Conservation (phyloP, 2,329 filamentous ascomycete genomes). For the Aschersonia sp. region DNA sequence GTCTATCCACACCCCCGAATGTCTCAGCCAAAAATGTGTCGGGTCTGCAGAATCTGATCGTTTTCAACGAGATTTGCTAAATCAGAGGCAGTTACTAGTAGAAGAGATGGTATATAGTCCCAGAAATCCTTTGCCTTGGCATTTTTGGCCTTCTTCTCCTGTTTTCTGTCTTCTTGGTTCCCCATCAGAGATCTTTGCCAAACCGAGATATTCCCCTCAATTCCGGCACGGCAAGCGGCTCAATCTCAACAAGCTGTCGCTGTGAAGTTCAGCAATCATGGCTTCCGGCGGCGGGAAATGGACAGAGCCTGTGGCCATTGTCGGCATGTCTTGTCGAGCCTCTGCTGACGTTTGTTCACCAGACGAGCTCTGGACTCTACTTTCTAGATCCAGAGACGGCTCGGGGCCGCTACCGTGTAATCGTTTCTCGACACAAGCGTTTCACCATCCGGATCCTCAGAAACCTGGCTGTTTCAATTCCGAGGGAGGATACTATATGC, state of each 20-base stretch:
- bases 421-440: slow-evolving; percentile 9
- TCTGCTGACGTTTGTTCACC: slow-evolving; percentile 7
- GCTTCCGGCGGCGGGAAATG: not conserved
- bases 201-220: no score
- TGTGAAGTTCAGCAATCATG: slow-evolving; percentile 1
- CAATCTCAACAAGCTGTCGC: not conserved
- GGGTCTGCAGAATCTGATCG: not conserved
- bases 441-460: slow-evolving; percentile 26
- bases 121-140: no score
- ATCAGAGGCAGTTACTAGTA: not conserved
- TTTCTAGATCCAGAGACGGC: slow-evolving; percentile 2
- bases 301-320: slow-evolving; percentile 7
- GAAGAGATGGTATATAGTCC: not conserved
- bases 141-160: no score
- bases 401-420: not conserved
- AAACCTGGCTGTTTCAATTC: slow-evolving; percentile 22
- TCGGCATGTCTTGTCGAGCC: slow-evolving; percentile 10
- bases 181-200: no score
- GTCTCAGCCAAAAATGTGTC: not conserved
- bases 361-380: slow-evolving; percentile 7
- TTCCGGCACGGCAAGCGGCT: no score
- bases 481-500: slow-evolving; percentile 24
- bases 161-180: no score
- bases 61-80: not conserved
- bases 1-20: not conserved